phyloP scores from a whole-genome alignment of 2,329 filamentous ascomycete species.

The Aphanocladium album region DNA sequence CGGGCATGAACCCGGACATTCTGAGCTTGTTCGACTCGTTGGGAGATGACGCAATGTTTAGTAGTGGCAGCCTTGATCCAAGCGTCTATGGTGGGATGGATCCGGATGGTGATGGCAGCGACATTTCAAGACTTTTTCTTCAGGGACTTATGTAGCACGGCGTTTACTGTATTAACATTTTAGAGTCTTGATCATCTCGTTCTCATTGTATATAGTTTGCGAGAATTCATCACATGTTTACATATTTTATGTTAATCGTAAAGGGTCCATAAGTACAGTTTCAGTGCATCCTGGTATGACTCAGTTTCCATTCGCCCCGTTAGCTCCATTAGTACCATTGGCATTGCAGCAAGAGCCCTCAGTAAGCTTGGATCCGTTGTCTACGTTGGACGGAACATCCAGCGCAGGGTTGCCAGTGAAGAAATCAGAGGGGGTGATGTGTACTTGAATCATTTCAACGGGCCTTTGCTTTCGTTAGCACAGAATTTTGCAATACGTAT shows the following conservation, averaged over 20 bases:
- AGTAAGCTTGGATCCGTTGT: constrained; percentile 18
- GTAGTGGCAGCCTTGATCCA: constrained; percentile 14
- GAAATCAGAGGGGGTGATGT: constrained; percentile 43
- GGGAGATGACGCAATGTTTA: constrained; percentile 24
- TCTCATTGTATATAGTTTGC: not conserved
- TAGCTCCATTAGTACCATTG: not conserved
- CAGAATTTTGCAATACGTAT: not conserved
- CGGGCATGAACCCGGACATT: constrained; percentile 30
- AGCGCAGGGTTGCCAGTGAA: constrained; percentile 43
- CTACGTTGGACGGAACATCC: constrained; percentile 37
- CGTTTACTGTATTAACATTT: not conserved
- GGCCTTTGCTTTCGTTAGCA: constrained; percentile 35
- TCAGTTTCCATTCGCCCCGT: no score
- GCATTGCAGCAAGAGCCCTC: constrained; percentile 8
- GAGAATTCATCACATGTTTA: no score
- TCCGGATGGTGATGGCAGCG: constrained; percentile 19
- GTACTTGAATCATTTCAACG: constrained; percentile 44
- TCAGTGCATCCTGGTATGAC: no score
- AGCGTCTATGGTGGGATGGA: constrained; percentile 14
- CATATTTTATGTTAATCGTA: no score
- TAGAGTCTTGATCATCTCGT: not conserved
- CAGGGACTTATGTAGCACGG: constrained; percentile 10
- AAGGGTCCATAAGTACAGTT: no score
- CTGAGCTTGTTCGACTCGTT: constrained; percentile 32
- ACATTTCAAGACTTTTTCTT: constrained; percentile 24